Evolutionary conservation across 1,139 yeast genomes (phyloP).

Genomic region (Wickerhamomyces sp.): DNA sequence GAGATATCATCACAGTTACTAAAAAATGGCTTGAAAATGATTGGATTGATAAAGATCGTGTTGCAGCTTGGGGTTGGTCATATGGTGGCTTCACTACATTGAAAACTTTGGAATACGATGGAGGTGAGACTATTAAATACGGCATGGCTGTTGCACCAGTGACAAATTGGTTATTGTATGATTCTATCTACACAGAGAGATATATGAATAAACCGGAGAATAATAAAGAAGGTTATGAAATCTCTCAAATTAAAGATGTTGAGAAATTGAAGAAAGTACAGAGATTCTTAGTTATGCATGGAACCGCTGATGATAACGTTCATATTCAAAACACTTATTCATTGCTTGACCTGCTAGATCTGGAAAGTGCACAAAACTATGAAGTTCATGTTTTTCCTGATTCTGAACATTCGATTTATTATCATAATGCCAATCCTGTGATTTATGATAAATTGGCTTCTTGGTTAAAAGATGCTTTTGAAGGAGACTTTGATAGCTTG

Average conservation of each 20-base stretch:
- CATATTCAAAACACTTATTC: constrained; percentile 84
- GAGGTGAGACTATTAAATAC: constrained; percentile 60
- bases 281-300: constrained; percentile 84
- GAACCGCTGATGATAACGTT: constrained; percentile 96
- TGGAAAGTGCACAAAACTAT: constrained; percentile 64
- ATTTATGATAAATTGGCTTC: constrained; percentile 67
- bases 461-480: constrained; percentile 73
- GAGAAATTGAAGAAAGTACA: constrained; percentile 41
- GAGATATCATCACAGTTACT: constrained; percentile 69
- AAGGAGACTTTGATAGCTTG: constrained; percentile 38
- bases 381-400: constrained; percentile 93
- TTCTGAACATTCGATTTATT: constrained; percentile 77
- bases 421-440: constrained; percentile 72
- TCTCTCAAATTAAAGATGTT: constrained; percentile 42
- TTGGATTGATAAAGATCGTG: constrained; percentile 52
- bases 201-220: constrained; percentile 69
- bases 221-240: constrained; percentile 49
- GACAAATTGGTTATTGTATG: constrained; percentile 76
- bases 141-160: constrained; percentile 93
- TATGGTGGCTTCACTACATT: constrained; percentile 81
- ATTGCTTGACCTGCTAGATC: constrained; percentile 65
- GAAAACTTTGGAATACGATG: constrained; percentile 69
- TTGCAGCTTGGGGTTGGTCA: constrained; percentile 98
- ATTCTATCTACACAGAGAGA: constrained; percentile 84
- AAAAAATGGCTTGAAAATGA: constrained; percentile 52